Percentiles rank a stretch among this genome's conserved stretches.
Conservation (phyloP, 352 stramenopile genomes). For the Phytophthora citricola region DNA sequence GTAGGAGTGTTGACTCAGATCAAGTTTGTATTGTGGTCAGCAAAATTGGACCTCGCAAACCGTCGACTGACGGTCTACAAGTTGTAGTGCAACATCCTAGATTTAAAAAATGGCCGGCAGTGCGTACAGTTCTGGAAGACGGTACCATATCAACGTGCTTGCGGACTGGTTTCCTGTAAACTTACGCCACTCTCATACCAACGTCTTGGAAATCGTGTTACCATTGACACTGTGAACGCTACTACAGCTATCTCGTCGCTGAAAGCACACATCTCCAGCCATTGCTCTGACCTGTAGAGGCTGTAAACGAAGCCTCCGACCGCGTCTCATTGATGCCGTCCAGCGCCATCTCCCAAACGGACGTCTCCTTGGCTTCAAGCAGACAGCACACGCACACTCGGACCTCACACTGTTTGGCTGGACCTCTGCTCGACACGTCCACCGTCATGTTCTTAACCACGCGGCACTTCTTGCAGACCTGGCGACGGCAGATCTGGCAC, state of each 20-base stretch:
- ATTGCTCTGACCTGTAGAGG: not conserved
- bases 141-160: too few species aligned
- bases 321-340: not conserved
- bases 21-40: too few species aligned
- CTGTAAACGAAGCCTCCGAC: constrained; percentile 7
- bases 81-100: too few species aligned
- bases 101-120: too few species aligned
- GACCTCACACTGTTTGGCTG: constrained; percentile 37
- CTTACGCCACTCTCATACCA: too few species aligned
- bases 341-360: constrained; percentile 9
- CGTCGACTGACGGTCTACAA: too few species aligned
- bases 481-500: constrained; percentile 52
- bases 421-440: constrained; percentile 40
- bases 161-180: too few species aligned
- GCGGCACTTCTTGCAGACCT: constrained; percentile 50
- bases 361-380: constrained; percentile 20
- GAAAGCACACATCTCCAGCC: not conserved
- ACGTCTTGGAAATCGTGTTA: too few species aligned
- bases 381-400: constrained; percentile 58
- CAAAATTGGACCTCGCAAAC: too few species aligned
- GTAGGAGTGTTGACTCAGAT: too few species aligned
- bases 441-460: constrained; percentile 61
- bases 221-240: not conserved
- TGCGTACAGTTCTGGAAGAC: too few species aligned
- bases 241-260: not conserved